These are phyloP conservation scores for Colletotrichum godetiae DNA, from an alignment of 2,329 filamentous ascomycete species.

Conservation along the genomic window DNA sequence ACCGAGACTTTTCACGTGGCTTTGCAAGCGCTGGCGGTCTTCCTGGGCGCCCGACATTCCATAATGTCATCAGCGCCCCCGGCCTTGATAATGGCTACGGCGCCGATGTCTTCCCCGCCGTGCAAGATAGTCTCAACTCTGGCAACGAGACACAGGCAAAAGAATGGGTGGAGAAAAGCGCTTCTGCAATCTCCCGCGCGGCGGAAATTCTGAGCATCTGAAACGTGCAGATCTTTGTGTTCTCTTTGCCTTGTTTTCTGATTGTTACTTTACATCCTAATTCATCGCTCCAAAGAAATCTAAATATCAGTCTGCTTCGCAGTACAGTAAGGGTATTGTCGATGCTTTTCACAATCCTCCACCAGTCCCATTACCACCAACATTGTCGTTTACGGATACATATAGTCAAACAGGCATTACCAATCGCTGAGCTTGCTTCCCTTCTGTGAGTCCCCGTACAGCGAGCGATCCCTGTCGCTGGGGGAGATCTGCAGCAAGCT, in stretches of 20 bases:
- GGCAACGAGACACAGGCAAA: neutral
- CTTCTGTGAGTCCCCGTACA: neutral
- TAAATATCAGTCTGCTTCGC: neutral
- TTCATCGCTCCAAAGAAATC: neutral
- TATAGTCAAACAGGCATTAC: neutral
- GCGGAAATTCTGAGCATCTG: slow-evolving; percentile 8
- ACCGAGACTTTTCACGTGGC: slow-evolving; percentile 29
- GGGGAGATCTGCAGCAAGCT: neutral
- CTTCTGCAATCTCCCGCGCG: slow-evolving; percentile 9
- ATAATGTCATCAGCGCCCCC: slow-evolving; percentile 23
- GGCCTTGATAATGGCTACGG: slow-evolving; percentile 27
- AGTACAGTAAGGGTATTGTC: neutral
- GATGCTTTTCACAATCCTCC: neutral
- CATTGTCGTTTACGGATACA: too few species aligned
- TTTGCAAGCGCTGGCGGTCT: slow-evolving; percentile 26
- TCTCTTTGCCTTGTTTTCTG: neutral
- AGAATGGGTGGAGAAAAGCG: slow-evolving; percentile 24
- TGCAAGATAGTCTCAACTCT: slow-evolving; percentile 24
- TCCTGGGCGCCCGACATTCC: slow-evolving; percentile 23
- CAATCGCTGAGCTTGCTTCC: slow-evolving; percentile 5
- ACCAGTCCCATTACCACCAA: neutral
- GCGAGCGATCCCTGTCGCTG: neutral
- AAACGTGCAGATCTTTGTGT: neutral
- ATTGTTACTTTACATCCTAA: neutral
- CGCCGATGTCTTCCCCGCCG: slow-evolving; percentile 24